Conservation (phyloP, 176 grass and related monocot genomes). For the Oryza glaberrima region DNA sequence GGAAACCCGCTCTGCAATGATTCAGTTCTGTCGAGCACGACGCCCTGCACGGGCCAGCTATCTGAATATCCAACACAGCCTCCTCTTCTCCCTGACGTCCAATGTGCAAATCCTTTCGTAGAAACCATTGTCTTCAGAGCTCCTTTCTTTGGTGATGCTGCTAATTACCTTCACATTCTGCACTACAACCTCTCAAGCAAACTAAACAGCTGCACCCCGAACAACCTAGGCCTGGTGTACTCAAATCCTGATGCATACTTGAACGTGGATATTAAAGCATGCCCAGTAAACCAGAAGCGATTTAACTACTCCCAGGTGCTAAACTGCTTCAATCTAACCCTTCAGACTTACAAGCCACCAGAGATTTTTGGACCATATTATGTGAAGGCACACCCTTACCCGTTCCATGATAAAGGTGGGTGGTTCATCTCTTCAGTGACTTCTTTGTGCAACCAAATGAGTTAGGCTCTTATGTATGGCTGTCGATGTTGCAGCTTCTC, state of each 20-base stretch:
- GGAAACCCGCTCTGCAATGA: constrained; percentile 68
- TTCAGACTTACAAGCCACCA: constrained; percentile 43
- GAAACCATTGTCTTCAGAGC: constrained; percentile 70
- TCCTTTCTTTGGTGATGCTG: constrained; percentile 47
- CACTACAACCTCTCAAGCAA: background rate
- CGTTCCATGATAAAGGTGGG: constrained; percentile 40
- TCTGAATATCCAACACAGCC: background rate
- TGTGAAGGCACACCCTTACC: constrained; percentile 42
- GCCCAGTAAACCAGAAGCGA: constrained; percentile 45
- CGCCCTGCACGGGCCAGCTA: constrained; percentile 34
- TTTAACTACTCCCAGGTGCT: constrained; percentile 59
- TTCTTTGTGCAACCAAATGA: background rate
- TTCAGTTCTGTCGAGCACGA: constrained; percentile 39
- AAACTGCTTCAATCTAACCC: constrained; percentile 59
- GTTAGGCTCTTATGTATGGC: constrained; percentile 22
- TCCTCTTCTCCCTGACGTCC: background rate
- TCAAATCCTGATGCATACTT: constrained; percentile 21
- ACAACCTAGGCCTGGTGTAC: constrained; percentile 19
- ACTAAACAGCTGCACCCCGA: constrained; percentile 24
- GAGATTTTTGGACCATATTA: constrained; percentile 62
- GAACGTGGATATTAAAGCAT: constrained; percentile 48
- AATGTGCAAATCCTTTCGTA: constrained; percentile 63
- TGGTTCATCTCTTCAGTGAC: background rate
- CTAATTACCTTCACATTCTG: background rate
- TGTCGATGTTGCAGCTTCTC: constrained; percentile 44